Percentiles rank a stretch among this genome's conserved stretches.
These are phyloP conservation scores for Phytophthora podocarpi DNA, from an alignment of 352 stramenopile genomes.

Conservation along the genomic window DNA sequence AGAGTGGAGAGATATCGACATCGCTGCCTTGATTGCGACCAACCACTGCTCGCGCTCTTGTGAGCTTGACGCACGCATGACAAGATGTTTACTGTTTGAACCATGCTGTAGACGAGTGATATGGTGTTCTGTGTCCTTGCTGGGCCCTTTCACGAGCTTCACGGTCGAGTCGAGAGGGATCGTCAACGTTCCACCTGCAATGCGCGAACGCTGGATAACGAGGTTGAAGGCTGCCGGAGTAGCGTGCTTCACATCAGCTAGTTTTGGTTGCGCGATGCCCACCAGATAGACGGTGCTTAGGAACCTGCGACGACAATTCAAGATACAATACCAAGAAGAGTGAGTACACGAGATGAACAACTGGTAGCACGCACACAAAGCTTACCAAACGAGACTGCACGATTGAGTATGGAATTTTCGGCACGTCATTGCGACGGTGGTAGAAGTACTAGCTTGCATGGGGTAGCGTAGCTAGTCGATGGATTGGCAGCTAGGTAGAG, in stretches of 20 bases:
- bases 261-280: conserved; percentile 4
- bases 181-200: conserved; percentile 22
- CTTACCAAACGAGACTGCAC: conserved; percentile 27
- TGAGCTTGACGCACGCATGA: conserved; percentile 19
- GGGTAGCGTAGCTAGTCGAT: neutral
- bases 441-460: neutral
- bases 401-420: conserved; percentile 22
- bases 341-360: neutral
- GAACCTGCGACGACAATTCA: conserved; percentile 14
- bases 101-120: conserved; percentile 27
- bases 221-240: conserved; percentile 14
- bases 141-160: conserved; percentile 1
- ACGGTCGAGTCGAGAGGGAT: conserved; percentile 27
- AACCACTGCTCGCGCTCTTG: conserved; percentile 17
- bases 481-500: neutral
- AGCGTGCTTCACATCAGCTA: neutral
- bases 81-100: neutral
- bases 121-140: conserved; percentile 10
- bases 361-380: neutral
- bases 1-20: neutral
- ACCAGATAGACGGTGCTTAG: conserved; percentile 24
- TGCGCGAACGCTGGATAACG: conserved; percentile 26
- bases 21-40: conserved; percentile 1
- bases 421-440: conserved; percentile 16
- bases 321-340: neutral